Evolutionary conservation across 176 grass and related monocot genomes (phyloP).

Genomic region (Saccharum officinarum): DNA sequence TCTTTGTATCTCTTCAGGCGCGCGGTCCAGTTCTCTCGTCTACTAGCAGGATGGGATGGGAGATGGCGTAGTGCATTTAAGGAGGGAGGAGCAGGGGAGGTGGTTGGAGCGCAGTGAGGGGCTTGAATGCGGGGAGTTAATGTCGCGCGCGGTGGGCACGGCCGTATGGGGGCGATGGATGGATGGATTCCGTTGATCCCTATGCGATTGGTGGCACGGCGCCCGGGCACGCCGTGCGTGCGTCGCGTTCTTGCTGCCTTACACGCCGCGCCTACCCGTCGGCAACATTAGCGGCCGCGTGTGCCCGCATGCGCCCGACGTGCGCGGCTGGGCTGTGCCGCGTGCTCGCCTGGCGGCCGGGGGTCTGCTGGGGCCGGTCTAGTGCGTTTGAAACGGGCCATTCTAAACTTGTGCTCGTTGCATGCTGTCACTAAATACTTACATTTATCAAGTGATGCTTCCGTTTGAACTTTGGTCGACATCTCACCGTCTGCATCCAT

Average conservation of each 20-base stretch:
- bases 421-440: too few species aligned
- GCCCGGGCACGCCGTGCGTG: neutral
- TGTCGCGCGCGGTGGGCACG: conserved; percentile 16
- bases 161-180: conserved; percentile 1
- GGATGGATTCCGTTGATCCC: neutral
- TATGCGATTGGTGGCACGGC: neutral
- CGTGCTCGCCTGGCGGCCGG: too few species aligned
- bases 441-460: too few species aligned
- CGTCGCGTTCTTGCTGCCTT: neutral
- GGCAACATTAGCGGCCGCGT: neutral
- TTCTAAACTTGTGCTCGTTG: too few species aligned
- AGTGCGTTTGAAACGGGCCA: too few species aligned
- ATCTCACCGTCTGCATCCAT: too few species aligned
- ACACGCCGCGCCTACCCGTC: neutral
- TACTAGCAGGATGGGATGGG: neutral
- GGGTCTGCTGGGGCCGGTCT: neutral
- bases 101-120: conserved; percentile 28
- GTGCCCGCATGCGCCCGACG: neutral
- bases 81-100: neutral
- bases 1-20: neutral
- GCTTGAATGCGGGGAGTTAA: neutral
- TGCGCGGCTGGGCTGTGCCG: neutral
- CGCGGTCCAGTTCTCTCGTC: neutral
- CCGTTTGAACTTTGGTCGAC: too few species aligned
- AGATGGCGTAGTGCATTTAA: conserved; percentile 33